A percentile compares a stretch with the other conserved stretches of the same genome.
Conservation (phyloP, 148 eudicot genomes). For the Pharnaceum exiguum region DNA sequence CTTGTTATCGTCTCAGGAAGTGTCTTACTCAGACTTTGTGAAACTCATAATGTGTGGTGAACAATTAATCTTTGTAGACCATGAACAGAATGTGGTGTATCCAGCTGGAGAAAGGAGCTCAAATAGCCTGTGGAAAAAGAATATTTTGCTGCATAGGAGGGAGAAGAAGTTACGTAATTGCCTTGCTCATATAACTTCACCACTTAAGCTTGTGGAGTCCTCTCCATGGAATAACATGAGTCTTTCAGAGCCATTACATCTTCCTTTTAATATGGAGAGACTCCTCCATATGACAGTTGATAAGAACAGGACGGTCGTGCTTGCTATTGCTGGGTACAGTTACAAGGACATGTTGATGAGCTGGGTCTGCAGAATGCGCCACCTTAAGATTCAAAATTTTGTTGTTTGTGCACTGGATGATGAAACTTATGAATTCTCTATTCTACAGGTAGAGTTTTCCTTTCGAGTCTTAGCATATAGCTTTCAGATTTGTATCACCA, state of each 20-base stretch:
- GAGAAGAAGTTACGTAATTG: constrained; percentile 39
- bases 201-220: constrained; percentile 15
- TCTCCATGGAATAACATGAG: constrained; percentile 23
- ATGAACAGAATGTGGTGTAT: constrained; percentile 39
- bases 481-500: background rate
- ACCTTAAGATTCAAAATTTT: constrained; percentile 55
- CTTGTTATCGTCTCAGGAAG: constrained; percentile 53
- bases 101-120: constrained; percentile 25
- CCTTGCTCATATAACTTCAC: constrained; percentile 28
- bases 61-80: constrained; percentile 36
- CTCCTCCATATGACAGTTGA: constrained; percentile 56
- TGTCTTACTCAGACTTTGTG: constrained; percentile 39
- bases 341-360: constrained; percentile 98
- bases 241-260: constrained; percentile 22
- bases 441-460: constrained; percentile 54
- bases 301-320: constrained; percentile 57
- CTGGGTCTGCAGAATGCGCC: constrained; percentile 84
- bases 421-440: constrained; percentile 65
- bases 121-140: constrained; percentile 32
- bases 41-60: constrained; percentile 52
- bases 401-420: constrained; percentile 84
- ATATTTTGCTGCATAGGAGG: constrained; percentile 21
- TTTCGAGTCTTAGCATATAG: background rate
- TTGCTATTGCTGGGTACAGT: constrained; percentile 81
- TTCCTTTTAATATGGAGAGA: constrained; percentile 51